These are phyloP conservation scores for Macroventuria anomochaeta DNA, from an alignment of 2,329 filamentous ascomycete genomes.

Conservation along the genomic window DNA sequence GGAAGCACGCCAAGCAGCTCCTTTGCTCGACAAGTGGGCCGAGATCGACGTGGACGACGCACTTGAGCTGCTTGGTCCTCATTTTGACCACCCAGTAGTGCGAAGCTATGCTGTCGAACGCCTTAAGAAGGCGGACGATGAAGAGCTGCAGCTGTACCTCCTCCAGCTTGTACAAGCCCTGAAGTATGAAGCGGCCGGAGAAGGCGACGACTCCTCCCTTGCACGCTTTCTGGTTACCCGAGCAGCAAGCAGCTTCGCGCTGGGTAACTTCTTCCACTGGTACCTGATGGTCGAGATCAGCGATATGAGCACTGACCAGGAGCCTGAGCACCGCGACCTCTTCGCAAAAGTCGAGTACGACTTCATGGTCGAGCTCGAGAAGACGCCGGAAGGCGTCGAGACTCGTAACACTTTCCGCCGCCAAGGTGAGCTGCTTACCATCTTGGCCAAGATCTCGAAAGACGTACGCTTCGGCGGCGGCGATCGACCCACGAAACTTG, in stretches of 20 bases:
- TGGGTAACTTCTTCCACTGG: conserved; percentile 97
- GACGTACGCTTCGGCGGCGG: conserved; percentile 84
- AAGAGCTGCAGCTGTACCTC: conserved; percentile 88
- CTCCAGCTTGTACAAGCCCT: conserved; percentile 94
- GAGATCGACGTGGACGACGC: conserved; percentile 98
- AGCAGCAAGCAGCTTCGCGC: conserved; percentile 83
- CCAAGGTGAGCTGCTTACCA: conserved; percentile 87
- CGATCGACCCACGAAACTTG: conserved; percentile 79
- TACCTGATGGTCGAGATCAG: conserved; percentile 98
- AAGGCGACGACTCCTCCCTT: conserved; percentile 81
- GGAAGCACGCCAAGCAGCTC: conserved; percentile 87
- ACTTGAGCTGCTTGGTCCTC: conserved; percentile 88
- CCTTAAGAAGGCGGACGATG: conserved; percentile 87
- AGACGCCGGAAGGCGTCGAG: conserved; percentile 71
- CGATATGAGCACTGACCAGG: conserved; percentile 77
- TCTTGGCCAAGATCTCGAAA: conserved; percentile 86
- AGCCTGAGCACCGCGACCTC: conserved; percentile 77
- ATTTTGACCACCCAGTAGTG: conserved; percentile 86
- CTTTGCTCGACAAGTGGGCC: conserved; percentile 90
- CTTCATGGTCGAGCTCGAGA: conserved; percentile 88
- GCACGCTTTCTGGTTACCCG: conserved; percentile 88
- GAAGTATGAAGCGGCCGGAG: conserved; percentile 67
- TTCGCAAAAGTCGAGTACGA: conserved; percentile 95
- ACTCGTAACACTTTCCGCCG: conserved; percentile 78
- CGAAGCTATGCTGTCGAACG: conserved; percentile 93